phyloP scores from a whole-genome alignment of 345 rosid species.

The Sonneratia alba region DNA sequence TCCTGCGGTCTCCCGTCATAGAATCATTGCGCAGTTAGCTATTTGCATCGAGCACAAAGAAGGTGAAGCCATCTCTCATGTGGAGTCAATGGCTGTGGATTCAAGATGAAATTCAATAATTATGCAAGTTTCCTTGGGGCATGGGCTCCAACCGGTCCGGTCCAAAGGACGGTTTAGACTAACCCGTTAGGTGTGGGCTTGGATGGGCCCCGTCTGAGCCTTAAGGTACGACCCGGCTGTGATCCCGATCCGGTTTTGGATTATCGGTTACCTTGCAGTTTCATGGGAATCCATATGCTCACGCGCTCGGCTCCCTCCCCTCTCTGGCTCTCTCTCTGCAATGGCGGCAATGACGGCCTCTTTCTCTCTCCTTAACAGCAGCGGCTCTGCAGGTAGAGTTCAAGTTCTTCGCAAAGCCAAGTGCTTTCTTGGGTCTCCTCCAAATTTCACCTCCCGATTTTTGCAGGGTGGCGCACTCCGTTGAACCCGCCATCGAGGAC shows the following conservation, averaged over 20 bases:
- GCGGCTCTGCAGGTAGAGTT: neutral
- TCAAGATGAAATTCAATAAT: no score
- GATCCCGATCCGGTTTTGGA: neutral
- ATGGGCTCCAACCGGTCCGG: no score
- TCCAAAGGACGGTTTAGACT: no score
- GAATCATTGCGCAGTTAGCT: no score
- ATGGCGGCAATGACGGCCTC: slow-evolving; percentile 2
- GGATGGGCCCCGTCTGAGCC: neutral
- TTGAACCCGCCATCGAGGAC: neutral
- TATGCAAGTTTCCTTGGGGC: no score
- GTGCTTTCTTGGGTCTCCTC: neutral
- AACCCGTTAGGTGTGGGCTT: neutral
- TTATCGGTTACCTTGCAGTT: neutral
- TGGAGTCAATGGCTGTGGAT: no score
- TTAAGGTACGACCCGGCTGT: neutral
- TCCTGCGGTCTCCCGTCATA: no score
- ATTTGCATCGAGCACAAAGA: no score
- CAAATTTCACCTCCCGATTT: neutral
- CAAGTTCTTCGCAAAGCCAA: neutral
- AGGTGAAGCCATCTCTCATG: no score
- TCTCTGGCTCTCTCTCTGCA: neutral
- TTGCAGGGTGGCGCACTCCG: neutral
- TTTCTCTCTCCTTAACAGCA: neutral
- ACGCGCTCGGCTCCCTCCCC: neutral
- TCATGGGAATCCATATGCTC: neutral